Evolutionary conservation across 2,329 filamentous ascomycete species (phyloP), one percentile per base, ranked within the genome.

Genomic region (Colletotrichum sojae): DNA sequence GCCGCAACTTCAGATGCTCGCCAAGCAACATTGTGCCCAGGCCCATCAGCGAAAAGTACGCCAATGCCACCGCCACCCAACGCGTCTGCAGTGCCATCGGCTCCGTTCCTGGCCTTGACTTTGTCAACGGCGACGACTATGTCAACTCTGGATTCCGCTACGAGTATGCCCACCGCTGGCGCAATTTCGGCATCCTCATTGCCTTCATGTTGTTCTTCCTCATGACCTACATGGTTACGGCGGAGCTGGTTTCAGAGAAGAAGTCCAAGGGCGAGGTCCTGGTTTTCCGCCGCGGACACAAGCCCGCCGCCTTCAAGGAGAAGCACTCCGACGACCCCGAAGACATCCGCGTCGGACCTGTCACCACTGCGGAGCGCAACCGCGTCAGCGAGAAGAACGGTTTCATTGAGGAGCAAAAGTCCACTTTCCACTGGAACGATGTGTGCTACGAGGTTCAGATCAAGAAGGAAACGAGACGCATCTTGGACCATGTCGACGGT

Each of bases 401-500:
- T 49, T 84, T 82, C 43, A 76, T 87, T 2, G 78, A 84, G 73
- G 72, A 78, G 72, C 91, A 94, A 76, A 94, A 89, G 5, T 92
- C 92, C 22, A 89, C 95, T 70, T 97, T 97, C 84, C 92, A 94
- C 76, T 97, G 94, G 94, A 88, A 91, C 72, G 86, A 95, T 73
- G 91, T 97, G 2, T 94, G 91, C 81, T 97, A 88, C 75, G 86
- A 90, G 69, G 84, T 90, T 78, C 91, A 93, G 79, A 94, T 97
- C 81, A 97, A 97, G 83, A 85, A 85, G 15, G 89, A 95, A 74
- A 82, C 86, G 1, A 88, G 94, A 16, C 89, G 91, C 51, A 92
- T 98, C 75, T 83, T 98, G 68, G 91, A 97, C 74, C 85, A 96
- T 71, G 93, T 97, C 13, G 92, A 97, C 76, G 95, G 95, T 43